A percentile compares a stretch with the other conserved stretches of the same genome.
Evolutionary conservation across 495 filamentous ascomycete genomes (phyloP).

Genomic region (Chlorociboria aeruginascens): DNA sequence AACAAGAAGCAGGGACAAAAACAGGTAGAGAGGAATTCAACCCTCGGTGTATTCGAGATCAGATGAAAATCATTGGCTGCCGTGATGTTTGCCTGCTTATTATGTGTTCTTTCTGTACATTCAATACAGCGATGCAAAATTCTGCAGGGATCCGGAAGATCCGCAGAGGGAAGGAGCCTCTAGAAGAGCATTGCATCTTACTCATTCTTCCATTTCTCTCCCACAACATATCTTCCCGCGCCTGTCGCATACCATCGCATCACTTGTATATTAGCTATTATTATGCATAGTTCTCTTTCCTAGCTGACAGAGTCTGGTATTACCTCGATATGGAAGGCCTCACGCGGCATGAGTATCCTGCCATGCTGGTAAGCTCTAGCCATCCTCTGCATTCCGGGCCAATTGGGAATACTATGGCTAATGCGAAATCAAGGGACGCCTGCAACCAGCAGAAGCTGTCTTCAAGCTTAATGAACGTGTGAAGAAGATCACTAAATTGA

Average conservation of each 20-base stretch:
- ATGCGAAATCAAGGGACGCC: constrained; percentile 46
- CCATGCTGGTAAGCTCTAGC: constrained; percentile 66
- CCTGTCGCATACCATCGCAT: too few relatives aligned
- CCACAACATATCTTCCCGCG: too few relatives aligned
- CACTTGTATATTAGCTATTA: constrained; percentile 3
- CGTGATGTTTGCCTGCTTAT: too few relatives aligned
- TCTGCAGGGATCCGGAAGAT: not conserved
- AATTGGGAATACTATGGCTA: constrained; percentile 5
- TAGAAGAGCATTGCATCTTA: too few relatives aligned
- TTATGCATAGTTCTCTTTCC: constrained; percentile 9
- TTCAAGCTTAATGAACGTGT: constrained; percentile 77
- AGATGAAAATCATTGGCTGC: too few relatives aligned
- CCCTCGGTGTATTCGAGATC: too few relatives aligned
- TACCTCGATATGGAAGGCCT: constrained; percentile 44
- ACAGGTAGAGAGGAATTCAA: too few relatives aligned
- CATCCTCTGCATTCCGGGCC: not conserved
- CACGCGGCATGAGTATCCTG: constrained; percentile 87
- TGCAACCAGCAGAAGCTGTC: constrained; percentile 79
- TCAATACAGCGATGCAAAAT: not conserved
- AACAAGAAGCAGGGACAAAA: too few relatives aligned
- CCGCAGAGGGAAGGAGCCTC: not conserved
- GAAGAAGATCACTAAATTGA: constrained; percentile 74
- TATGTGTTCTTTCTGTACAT: too few relatives aligned
- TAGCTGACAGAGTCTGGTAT: constrained; percentile 3
- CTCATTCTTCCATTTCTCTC: too few relatives aligned